Evolutionary conservation across 2,329 filamentous ascomycete genomes (phyloP), one percentile per base, ranked within the genome.

Genomic region (Bisporella sp.): DNA sequence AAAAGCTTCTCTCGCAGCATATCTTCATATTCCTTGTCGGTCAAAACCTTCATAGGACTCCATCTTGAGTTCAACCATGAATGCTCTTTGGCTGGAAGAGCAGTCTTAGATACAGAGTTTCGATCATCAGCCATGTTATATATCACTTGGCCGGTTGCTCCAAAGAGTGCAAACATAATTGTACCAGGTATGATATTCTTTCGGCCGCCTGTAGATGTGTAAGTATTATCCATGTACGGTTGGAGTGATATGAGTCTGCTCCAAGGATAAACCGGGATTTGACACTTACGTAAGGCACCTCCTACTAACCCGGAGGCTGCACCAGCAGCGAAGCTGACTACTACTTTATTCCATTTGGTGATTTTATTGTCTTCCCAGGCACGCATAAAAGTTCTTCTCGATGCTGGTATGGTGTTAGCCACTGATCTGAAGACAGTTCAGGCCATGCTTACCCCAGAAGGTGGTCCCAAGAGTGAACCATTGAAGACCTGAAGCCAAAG

Each of bases 391-490:
- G 75, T 62, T 13, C 67, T 66, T 57, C 76, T 71, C 3, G 77
- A 72, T 21, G 74, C 78, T 82, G 51, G 32, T 31, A 6, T 9
- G 28, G 12, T 50, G 31, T 54, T 48, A 47, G 46, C 43, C 35
- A 43, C 9, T 13, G 13, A 31, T 9, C 11, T 6, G 21, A 9
- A 30, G 2, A 44, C 47, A 45, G 31, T 33, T 37, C 5, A 47
- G 31, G 31, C 11, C 28, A 6, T 5, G 50, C 79, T 62, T 73
- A 83, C 85, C 84, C 76, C 84, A 92, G 65, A 84, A 96, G 12
- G 81, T 86, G 44, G 78, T 81, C 35, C 89, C 89, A 39, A 95
- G 76, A 41, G 80, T 76, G 67, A 89, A 89, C 80, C 88, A 96
- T 69, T 95, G 89, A 40, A 88, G 73, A 13, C 88, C 86, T 28